phyloP scores from a whole-genome alignment of 2,329 filamentous ascomycete species.

The Ustulina deusta region DNA sequence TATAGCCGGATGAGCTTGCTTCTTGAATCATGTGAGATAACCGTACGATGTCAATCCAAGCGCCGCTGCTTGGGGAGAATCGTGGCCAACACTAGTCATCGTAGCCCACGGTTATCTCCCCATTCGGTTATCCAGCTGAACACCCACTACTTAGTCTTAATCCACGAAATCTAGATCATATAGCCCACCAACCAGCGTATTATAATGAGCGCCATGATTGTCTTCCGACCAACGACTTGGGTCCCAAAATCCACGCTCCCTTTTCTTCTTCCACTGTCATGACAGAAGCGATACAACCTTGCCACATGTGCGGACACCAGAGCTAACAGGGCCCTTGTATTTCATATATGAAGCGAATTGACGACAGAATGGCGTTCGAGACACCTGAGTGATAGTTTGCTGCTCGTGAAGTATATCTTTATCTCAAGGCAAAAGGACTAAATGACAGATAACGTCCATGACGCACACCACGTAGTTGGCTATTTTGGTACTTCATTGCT shows the following conservation, averaged over 20 bases:
- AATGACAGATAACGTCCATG: neutral
- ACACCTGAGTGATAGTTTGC: neutral
- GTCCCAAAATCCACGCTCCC: neutral
- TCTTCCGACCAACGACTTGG: slow-evolving; percentile 19
- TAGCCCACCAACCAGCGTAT: neutral
- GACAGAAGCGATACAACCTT: slow-evolving; percentile 1
- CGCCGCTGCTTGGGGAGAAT: neutral
- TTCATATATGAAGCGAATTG: neutral
- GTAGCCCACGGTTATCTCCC: slow-evolving; percentile 9
- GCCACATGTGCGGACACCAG: slow-evolving; percentile 7
- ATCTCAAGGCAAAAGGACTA: neutral
- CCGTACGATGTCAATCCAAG: neutral
- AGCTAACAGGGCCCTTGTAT: neutral
- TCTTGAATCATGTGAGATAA: slow-evolving; percentile 3
- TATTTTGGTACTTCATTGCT: neutral
- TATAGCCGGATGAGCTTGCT: neutral
- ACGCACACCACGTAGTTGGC: neutral
- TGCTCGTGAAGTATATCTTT: neutral
- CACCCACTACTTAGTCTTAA: slow-evolving; percentile 9
- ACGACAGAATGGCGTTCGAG: neutral
- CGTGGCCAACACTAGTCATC: neutral
- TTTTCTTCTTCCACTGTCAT: slow-evolving; percentile 4
- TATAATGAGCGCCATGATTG: slow-evolving; percentile 9
- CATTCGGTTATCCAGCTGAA: slow-evolving; percentile 24
- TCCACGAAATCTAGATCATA: slow-evolving; percentile 13